A percentile compares a stretch with the other conserved stretches of the same genome.
These are phyloP conservation scores for Gloeopeniophorella convolvens DNA, from an alignment of 768 basidiomycete species.

Conservation along the genomic window DNA sequence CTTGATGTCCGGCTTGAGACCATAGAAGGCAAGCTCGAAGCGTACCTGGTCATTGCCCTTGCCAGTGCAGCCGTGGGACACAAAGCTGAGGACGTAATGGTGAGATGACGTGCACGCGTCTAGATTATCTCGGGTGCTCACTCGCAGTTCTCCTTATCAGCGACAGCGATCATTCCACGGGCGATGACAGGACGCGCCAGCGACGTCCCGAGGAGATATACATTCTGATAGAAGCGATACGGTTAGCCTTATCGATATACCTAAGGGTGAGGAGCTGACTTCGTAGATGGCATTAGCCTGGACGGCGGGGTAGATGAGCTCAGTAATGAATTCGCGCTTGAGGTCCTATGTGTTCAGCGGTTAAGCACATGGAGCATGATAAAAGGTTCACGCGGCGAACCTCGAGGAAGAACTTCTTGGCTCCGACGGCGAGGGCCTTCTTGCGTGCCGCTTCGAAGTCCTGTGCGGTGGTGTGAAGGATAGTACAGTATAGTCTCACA, in stretches of 20 bases:
- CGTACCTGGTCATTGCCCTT: conserved; percentile 99
- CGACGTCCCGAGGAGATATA: conserved; percentile 96
- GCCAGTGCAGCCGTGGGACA: conserved; percentile 97
- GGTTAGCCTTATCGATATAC: neutral
- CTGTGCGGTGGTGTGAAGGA: conserved; percentile 34
- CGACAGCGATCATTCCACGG: conserved; percentile 95
- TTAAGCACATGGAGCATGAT: neutral
- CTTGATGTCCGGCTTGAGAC: conserved; percentile 96
- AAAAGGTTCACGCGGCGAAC: conserved; percentile 31
- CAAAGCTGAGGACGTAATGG: conserved; percentile 50
- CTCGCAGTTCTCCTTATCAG: conserved; percentile 93
- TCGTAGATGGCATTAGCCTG: conserved; percentile 99
- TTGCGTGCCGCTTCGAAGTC: conserved; percentile 88
- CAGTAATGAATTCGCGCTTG: conserved; percentile 89
- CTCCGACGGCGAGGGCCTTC: conserved; percentile 88
- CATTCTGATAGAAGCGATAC: conserved; percentile 47
- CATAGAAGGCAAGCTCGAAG: conserved; percentile 98
- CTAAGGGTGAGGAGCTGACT: conserved; percentile 34
- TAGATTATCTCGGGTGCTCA: conserved; percentile 36
- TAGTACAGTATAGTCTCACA: conserved; percentile 1
- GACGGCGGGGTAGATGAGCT: conserved; percentile 96
- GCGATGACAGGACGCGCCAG: conserved; percentile 98
- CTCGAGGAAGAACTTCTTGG: conserved; percentile 93
- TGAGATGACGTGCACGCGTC: neutral
- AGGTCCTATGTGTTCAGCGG: conserved; percentile 54